phyloP scores from a whole-genome alignment of 352 stramenopile genomes.

The Globisporangium ultimum region DNA sequence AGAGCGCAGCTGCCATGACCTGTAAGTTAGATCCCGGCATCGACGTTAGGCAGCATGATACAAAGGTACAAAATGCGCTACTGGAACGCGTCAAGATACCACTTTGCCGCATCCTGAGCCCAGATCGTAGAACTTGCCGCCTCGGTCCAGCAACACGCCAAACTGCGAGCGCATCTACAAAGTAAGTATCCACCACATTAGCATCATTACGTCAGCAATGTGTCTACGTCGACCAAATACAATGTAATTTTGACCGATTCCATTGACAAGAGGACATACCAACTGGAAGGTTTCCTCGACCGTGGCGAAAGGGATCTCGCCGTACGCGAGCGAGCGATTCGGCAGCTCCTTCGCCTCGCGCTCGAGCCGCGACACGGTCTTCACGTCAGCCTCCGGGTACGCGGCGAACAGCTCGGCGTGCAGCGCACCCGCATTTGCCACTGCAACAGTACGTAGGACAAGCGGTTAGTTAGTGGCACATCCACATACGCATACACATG shows the following conservation, averaged over 20 bases:
- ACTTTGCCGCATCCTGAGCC: conserved; percentile 73
- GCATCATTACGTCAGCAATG: neutral
- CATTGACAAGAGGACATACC: conserved; percentile 23
- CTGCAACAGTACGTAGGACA: conserved; percentile 13
- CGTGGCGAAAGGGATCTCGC: conserved; percentile 59
- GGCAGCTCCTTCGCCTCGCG: conserved; percentile 61
- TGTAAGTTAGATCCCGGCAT: conserved; percentile 11
- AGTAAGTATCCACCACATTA: neutral
- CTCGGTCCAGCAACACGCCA: conserved; percentile 52
- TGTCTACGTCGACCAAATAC: no score
- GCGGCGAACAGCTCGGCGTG: conserved; percentile 50
- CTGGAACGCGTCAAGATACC: conserved; percentile 13
- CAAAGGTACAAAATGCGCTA: neutral
- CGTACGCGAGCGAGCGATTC: conserved; percentile 63
- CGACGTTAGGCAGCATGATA: neutral
- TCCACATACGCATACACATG: no score
- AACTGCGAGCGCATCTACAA: conserved; percentile 56
- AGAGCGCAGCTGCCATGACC: conserved; percentile 51
- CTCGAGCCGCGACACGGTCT: conserved; percentile 59
- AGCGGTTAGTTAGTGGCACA: no score
- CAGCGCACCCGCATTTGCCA: conserved; percentile 34
- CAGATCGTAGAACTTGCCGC: conserved; percentile 69
- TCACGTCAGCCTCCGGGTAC: conserved; percentile 42
- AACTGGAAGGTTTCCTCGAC: conserved; percentile 57
- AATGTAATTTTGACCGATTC: neutral